Percentiles rank a stretch among this genome's conserved stretches.
These are phyloP conservation scores for Nicotiana paniculata DNA, from an alignment of 257 asterid species.

Conservation along the genomic window DNA sequence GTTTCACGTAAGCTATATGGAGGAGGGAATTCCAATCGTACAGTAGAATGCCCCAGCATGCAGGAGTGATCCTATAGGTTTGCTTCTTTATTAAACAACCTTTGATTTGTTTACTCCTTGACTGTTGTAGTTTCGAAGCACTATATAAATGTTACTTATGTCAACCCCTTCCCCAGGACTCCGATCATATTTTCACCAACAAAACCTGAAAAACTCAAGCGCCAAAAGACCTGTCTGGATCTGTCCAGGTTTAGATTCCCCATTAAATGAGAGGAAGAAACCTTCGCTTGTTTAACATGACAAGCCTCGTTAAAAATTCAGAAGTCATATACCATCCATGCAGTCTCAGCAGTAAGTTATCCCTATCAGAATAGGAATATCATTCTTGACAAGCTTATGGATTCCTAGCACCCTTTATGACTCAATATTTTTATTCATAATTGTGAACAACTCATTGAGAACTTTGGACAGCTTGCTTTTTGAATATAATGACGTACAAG, in stretches of 20 bases:
- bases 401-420: background rate
- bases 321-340: background rate
- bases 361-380: background rate
- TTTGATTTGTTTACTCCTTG: background rate
- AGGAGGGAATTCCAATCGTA: background rate
- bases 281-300: background rate
- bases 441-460: background rate
- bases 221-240: background rate
- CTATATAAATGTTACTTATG: background rate
- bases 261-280: background rate
- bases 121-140: background rate
- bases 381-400: background rate
- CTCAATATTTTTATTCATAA: background rate
- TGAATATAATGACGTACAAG: background rate
- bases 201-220: background rate
- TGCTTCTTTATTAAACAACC: background rate
- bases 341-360: background rate
- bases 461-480: background rate
- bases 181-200: background rate
- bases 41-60: background rate
- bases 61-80: background rate
- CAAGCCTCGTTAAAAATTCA: background rate
- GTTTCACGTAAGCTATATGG: background rate
- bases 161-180: background rate
- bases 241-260: background rate